Conservation (phyloP, 257 asterid genomes). For the Solanum lycopersicoides region DNA sequence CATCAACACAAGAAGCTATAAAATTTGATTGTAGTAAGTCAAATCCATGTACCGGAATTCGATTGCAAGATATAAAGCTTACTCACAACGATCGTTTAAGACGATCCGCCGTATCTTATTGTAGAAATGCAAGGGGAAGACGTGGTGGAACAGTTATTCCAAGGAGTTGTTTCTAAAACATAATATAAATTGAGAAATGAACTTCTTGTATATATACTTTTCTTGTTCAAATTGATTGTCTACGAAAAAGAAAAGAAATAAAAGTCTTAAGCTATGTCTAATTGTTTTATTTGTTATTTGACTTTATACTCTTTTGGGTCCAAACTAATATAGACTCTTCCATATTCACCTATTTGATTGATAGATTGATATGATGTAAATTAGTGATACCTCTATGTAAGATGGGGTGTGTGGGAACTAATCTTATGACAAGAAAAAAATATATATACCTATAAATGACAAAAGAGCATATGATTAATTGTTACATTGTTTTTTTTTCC, state of each 20-base stretch:
- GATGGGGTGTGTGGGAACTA: neutral
- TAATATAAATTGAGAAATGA: neutral
- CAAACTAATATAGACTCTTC: neutral
- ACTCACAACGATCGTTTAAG: conserved; percentile 10
- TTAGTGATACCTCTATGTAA: neutral
- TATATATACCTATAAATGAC: neutral
- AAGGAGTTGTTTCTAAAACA: neutral
- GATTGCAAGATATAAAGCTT: conserved; percentile 37
- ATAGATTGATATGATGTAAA: neutral
- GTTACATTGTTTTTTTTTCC: neutral
- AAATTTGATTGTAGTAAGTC: conserved; percentile 49
- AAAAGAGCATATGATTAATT: neutral
- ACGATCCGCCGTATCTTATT: neutral
- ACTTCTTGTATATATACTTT: neutral
- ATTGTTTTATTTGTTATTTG: neutral
- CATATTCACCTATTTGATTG: neutral
- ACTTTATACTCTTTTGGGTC: neutral
- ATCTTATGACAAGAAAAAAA: neutral
- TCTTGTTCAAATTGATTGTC: neutral
- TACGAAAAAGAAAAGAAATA: neutral
- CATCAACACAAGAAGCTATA: conserved; percentile 45
- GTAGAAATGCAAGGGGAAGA: conserved; percentile 2
- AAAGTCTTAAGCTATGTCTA: neutral
- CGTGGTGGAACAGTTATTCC: neutral
- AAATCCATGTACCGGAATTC: conserved; percentile 48